Evolutionary conservation across 2,329 filamentous ascomycete genomes (phyloP).

Genomic region (Alternaria triticimaculans): DNA sequence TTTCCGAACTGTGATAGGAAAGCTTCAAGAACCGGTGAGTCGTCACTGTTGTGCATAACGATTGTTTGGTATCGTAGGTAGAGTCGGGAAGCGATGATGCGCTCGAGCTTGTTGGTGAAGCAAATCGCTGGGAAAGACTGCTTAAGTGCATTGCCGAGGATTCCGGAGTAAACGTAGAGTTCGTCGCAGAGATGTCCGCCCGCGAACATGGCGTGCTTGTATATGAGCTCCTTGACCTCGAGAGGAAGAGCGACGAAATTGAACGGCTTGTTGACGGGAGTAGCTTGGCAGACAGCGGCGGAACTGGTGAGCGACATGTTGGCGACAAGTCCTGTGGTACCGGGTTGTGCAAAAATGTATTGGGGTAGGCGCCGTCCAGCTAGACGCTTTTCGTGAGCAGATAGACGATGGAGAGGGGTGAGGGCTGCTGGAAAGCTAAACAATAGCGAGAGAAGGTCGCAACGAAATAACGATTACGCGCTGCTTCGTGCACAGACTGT

Average conservation of each 20-base stretch:
- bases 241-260: background rate
- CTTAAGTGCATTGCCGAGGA: background rate
- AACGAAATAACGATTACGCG: background rate
- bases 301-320: background rate
- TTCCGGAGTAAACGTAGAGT: background rate
- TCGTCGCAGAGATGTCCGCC: background rate
- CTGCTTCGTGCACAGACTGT: background rate
- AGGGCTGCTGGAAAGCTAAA: background rate
- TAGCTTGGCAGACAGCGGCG: background rate
- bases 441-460: background rate
- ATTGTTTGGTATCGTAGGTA: background rate
- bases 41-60: background rate
- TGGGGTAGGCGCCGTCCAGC: background rate
- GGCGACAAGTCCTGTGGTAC: background rate
- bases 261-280: background rate
- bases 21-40: background rate
- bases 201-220: background rate
- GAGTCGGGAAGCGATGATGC: background rate
- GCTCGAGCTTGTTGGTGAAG: background rate
- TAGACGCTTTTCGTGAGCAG: background rate
- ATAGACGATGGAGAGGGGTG: accelerated
- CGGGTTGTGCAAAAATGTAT: background rate
- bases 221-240: background rate
- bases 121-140: background rate
- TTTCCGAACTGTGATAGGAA: background rate